Base-by-base conservation (phyloP, 2,329 filamentous ascomycete genomes). In the Emericellopsis atlantica region DNA sequence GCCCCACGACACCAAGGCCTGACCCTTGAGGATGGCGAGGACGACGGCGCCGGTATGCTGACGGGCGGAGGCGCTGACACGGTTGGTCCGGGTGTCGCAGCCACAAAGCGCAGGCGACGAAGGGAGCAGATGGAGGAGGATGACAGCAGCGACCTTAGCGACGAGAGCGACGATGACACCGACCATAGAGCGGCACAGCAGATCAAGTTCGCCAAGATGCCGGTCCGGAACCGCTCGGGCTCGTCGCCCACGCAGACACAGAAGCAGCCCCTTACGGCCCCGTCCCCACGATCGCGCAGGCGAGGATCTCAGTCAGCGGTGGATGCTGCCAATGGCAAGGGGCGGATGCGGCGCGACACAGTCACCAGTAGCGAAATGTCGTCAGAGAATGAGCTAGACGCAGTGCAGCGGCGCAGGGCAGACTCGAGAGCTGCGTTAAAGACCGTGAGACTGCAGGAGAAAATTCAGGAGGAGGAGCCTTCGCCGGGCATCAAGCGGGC, bases 201-300 rank as follows among this genome's bases (percentile, higher is more conserved):
- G 58, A 95, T 96, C 57, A 89, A 90, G 55, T 98, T 98, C 60
- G 79, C 84, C 38, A 96, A 96, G 62, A 90, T 95, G 85, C 90
- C 92, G 1, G 74, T 95, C 35, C 77, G 89, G 24, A 79, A 79
- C 49, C 79, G 90, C 42, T 85, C 89, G 22, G 90, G 86, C 10
- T 95, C 89, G 1, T 95, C 90, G 37, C 90, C 90, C 4, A 79
- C 84, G 32, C 80, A 86, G 48, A 76, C 72, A 12, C 32, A 33
- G 22, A 26, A 36, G 33, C 32, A 18, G 7, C 22, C 34, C 12
- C 14, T 6, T 18, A 78, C 81, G 44, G 67, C 71, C 4, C 60
- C 67, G 3, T 72, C 72, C 3, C 70, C 70, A 6, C 62, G 69
- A 4, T 58, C 65, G 40, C 62, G 56, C 15, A 68, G 82, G 15